A percentile compares a stretch with the other conserved stretches of the same genome.
These are phyloP conservation scores for Cydonia oblonga DNA, from an alignment of 331 rosid species.

Conservation along the genomic window DNA sequence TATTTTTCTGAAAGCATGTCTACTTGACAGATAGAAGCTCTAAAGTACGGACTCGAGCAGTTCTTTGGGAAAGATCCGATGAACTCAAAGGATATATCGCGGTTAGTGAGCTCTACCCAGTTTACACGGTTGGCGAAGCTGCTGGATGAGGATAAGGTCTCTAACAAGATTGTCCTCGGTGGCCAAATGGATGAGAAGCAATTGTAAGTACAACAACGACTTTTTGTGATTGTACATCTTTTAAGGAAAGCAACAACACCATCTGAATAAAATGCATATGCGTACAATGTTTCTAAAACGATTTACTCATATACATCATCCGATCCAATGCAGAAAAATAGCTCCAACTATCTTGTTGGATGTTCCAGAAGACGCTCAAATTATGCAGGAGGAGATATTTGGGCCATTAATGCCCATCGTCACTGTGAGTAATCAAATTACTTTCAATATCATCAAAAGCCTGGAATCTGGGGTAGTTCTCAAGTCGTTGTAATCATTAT, in stretches of 20 bases:
- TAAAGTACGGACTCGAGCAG: conserved; percentile 36
- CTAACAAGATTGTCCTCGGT: conserved; percentile 61
- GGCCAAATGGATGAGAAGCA: conserved; percentile 60
- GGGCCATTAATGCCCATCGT: conserved; percentile 73
- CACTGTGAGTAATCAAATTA: conserved; percentile 45
- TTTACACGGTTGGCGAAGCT: conserved; percentile 50
- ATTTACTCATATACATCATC: neutral
- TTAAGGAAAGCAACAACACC: neutral
- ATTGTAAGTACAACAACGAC: conserved; percentile 32
- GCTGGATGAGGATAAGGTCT: conserved; percentile 53
- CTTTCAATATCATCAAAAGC: neutral
- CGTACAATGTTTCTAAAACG: neutral
- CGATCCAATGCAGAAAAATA: conserved; percentile 42
- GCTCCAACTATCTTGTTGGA: conserved; percentile 68
- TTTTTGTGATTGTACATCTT: neutral
- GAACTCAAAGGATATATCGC: conserved; percentile 50
- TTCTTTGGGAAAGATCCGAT: conserved; percentile 50
- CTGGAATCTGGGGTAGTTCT: too few relatives aligned
- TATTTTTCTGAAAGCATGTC: conserved; percentile 2
- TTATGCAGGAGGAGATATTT: conserved; percentile 82
- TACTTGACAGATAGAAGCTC: conserved; percentile 40
- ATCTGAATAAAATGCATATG: neutral
- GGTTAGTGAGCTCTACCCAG: conserved; percentile 51
- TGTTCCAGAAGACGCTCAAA: conserved; percentile 50
- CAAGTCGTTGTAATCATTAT: neutral